Conservation (phyloP, 306 rosid genomes). For the Pyrus pyrifolia region DNA sequence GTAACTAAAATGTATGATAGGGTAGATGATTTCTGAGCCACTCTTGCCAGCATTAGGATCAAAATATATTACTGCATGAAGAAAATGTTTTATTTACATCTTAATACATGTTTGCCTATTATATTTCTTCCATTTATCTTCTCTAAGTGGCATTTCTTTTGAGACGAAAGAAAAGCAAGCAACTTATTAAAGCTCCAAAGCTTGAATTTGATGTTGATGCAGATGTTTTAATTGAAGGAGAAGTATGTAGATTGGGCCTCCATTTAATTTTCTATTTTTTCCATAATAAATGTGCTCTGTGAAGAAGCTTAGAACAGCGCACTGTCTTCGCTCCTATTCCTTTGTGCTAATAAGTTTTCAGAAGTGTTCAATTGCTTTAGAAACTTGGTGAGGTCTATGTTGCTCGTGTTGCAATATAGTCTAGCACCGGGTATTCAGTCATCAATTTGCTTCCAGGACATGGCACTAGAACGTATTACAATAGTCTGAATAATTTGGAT, state of each 20-base stretch:
- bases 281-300: neutral
- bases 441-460: neutral
- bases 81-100: neutral
- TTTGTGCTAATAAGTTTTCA: neutral
- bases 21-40: neutral
- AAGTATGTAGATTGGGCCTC: neutral
- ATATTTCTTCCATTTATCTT: neutral
- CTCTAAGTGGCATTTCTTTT: neutral
- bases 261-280: neutral
- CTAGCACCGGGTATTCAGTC: neutral
- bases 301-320: neutral
- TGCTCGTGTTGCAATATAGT: neutral
- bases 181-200: neutral
- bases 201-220: neutral
- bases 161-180: neutral
- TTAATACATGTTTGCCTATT: neutral
- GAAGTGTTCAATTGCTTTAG: neutral
- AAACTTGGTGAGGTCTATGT: neutral
- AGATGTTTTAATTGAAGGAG: neutral
- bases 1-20: neutral
- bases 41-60: neutral
- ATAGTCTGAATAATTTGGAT: neutral
- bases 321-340: neutral
- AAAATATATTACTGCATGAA: neutral
- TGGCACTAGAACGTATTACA: neutral